Base-by-base conservation (phyloP, 2,329 filamentous ascomycete species). In the Alternaria sp. region DNA sequence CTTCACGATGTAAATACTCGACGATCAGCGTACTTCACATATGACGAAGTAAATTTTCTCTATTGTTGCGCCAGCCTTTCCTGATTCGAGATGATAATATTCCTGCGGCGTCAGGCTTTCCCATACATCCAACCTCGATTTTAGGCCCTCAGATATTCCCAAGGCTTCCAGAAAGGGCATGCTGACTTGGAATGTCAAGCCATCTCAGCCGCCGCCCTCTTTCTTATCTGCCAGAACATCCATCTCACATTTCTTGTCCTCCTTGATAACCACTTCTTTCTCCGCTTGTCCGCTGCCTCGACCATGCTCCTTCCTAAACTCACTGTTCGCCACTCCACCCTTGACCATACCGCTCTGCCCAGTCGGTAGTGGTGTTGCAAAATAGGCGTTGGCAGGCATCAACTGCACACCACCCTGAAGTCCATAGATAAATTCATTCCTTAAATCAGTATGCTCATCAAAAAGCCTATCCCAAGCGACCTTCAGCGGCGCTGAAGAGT, bases 401-500 rank as follows among this genome's bases (percentile, higher is more conserved):
- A 67, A 6, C 9, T 60, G 44, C 5, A 30, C 41, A 6, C 42
- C 42, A 0, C 51, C 62, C 41, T 70, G 56, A 49, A 71, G 12
- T 2, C 65, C 68, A 8, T 62, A 41, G 3, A 64, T 61, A 7
- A 72, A 66, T 7, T 51, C 59, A 2, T 46, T 30, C 7, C 60
- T 54, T 41, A 72, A 20, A 12, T 64, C 67, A 1, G 22, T 32
- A 7, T 64, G 57, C 8, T 20, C 5, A 1, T 67, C 51, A 7
- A 71, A 65, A 16, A 70, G 5, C 1, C 4, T 11, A 12, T 59
- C 59, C 68, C 68, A 72, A 11, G 18, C 38, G 1, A 7, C 41
- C 0, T 49, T 42, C 2, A 65, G 18, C 3, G 48, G 16, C 6
- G 11, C 30, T 4, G 20, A 63, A 32, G 3, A 36, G 47, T 20